These are phyloP conservation scores for Amniculicola lignicola DNA, from an alignment of 495 filamentous ascomycete genomes.

Conservation along the genomic window DNA sequence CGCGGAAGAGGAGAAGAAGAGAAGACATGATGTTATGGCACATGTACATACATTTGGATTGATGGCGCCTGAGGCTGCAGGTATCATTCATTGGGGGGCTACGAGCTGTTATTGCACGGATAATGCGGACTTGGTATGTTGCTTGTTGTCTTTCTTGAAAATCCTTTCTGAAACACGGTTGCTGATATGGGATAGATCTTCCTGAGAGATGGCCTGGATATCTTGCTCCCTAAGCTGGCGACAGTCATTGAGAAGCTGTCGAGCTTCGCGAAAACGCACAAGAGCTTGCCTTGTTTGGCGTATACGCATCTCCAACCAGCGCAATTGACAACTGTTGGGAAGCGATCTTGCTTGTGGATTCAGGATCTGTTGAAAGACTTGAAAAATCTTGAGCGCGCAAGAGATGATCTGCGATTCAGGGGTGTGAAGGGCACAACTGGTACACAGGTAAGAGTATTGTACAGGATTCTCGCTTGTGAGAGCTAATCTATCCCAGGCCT, in stretches of 20 bases:
- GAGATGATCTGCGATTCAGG: conserved; percentile 74
- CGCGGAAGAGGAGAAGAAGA: conserved; percentile 72
- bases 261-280: conserved; percentile 73
- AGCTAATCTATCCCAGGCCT: conserved; percentile 52
- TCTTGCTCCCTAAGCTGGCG: conserved; percentile 81
- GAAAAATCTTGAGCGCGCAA: conserved; percentile 71
- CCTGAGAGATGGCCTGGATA: conserved; percentile 66
- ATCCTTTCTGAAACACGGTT: background rate
- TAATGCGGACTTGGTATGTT: conserved; percentile 67
- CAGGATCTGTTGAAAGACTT: conserved; percentile 89
- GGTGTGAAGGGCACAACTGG: conserved; percentile 66
- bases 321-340: conserved; percentile 81
- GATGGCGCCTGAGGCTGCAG: conserved; percentile 75
- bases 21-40: conserved; percentile 58
- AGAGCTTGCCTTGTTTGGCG: conserved; percentile 62
- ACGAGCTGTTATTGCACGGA: conserved; percentile 60
- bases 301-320: conserved; percentile 77
- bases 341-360: conserved; percentile 75
- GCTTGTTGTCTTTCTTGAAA: background rate
- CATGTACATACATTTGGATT: conserved; percentile 73
- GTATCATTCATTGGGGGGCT: conserved; percentile 81
- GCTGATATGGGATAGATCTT: conserved; percentile 54
- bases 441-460: conserved; percentile 58
- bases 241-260: conserved; percentile 78
- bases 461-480: no score